Base-by-base conservation (phyloP, 139 green algal species). In the Micractinium sp. region DNA sequence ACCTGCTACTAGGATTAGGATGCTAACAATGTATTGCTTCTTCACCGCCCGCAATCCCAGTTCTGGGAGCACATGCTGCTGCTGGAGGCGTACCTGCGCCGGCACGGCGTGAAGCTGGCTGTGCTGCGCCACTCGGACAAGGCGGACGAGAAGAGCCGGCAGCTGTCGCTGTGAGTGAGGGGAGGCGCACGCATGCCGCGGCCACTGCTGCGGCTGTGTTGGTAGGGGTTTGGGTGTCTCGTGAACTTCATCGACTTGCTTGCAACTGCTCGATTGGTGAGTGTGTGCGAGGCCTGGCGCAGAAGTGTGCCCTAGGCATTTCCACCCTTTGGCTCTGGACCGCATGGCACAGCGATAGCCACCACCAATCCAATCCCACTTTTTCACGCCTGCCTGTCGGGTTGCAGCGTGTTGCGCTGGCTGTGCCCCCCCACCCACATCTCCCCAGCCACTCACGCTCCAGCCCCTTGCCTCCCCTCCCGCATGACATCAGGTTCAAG, bases 401-500 rank as follows among this genome's bases (percentile, higher is more conserved):
- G 20, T 27, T 31, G 18, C 20, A 29, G 20, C 67, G 13, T 5
- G 36, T n/a, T n/a, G 13, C 23, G n/a, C 18, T 31, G 20, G 5
- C 67, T 79, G 31, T 79, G 73, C 74, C 9, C 31, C 25, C 7
- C 77, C 27, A 0, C 36, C 5, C 14, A 25, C 63, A 47, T 38
- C 15, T 29, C 25, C 63, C 9, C 47, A 56, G 5, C 41, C 39
- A 22, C 23, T 9, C 38, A 31, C 25, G 19, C 23, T 35, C 39
- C 27, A 25, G n/a, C 41, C 78, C n/a, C 14, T 83, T 56, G 47
- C 71, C 71, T 78, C 31, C 25, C n/a, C n/a, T 18, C 71, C n/a
- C 39, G 25, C 27, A 39, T 78, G 25, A 2, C 20, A 23, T 71
- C 56, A 90, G 85, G 2, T 98, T 98, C 88, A 85, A 87, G 56